Percentiles rank a stretch among this genome's conserved stretches.
Evolutionary conservation across 805 yeast genomes (phyloP).

Genomic region (Barnettozyma pratensis): DNA sequence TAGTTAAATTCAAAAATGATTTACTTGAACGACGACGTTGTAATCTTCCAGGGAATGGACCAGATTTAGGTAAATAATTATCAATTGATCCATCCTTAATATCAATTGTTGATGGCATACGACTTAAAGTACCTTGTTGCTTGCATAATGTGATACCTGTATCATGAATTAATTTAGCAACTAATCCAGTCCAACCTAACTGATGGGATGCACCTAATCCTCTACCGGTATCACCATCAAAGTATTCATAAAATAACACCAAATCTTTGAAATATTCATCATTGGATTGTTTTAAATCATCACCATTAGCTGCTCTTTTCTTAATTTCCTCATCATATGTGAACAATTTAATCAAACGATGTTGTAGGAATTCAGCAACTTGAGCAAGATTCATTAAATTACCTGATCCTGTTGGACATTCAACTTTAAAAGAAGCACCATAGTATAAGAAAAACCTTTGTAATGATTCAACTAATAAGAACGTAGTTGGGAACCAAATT

Average conservation of each 20-base stretch:
- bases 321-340: constrained; percentile 58
- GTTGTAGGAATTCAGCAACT: constrained; percentile 87
- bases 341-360: constrained; percentile 74
- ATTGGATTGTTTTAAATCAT: constrained; percentile 48
- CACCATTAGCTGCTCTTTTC: constrained; percentile 76
- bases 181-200: constrained; percentile 94
- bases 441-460: constrained; percentile 85
- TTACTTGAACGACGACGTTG: constrained; percentile 70
- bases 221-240: constrained; percentile 91
- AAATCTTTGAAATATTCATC: constrained; percentile 73
- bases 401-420: constrained; percentile 85
- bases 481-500: constrained; percentile 92
- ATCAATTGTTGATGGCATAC: constrained; percentile 1
- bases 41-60: constrained; percentile 48
- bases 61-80: constrained; percentile 24
- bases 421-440: constrained; percentile 80
- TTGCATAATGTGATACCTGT: constrained; percentile 61
- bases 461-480: constrained; percentile 77
- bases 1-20: constrained; percentile 63
- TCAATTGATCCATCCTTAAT: constrained; percentile 4
- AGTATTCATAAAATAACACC: constrained; percentile 79
- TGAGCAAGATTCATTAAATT: constrained; percentile 71
- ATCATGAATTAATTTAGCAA: constrained; percentile 88
- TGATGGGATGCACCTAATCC: constrained; percentile 94
- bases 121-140: constrained; percentile 4